A percentile compares a stretch with the other conserved stretches of the same genome.
Evolutionary conservation across 2,329 filamentous ascomycete species (phyloP).

Genomic region (Leptosphaerulina australis): DNA sequence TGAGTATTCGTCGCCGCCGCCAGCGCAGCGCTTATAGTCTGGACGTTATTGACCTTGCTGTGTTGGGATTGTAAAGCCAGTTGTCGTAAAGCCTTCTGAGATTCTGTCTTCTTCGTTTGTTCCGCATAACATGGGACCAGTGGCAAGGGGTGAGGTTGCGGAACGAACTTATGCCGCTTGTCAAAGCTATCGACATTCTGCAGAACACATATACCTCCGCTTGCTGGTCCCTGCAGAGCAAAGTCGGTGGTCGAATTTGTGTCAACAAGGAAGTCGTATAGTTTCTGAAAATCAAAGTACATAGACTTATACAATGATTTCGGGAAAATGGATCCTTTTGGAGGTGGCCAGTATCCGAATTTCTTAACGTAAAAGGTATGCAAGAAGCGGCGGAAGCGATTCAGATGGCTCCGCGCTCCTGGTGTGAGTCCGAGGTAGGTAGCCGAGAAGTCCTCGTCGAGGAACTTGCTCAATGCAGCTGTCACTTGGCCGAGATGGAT

Average conservation of each 20-base stretch:
- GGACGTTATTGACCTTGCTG: slow-evolving; percentile 56
- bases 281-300: slow-evolving; percentile 70
- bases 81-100: slow-evolving; percentile 44
- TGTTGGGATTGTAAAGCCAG: slow-evolving; percentile 46
- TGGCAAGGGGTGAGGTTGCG: slow-evolving; percentile 70
- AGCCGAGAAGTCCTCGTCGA: slow-evolving; percentile 73
- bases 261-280: slow-evolving; percentile 76
- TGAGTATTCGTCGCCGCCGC: slow-evolving; percentile 56
- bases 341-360: slow-evolving; percentile 75
- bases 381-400: slow-evolving; percentile 73
- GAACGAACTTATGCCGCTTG: slow-evolving; percentile 60
- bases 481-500: slow-evolving; percentile 64
- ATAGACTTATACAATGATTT: slow-evolving; percentile 66
- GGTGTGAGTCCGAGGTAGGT: slow-evolving; percentile 67
- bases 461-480: slow-evolving; percentile 67
- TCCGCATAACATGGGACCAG: slow-evolving; percentile 61
- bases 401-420: slow-evolving; percentile 69
- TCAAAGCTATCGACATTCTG: slow-evolving; percentile 74
- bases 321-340: slow-evolving; percentile 59
- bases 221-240: slow-evolving; percentile 60
- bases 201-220: slow-evolving; percentile 72
- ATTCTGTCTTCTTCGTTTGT: slow-evolving; percentile 32
- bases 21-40: slow-evolving; percentile 61
- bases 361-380: slow-evolving; percentile 69
- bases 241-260: slow-evolving; percentile 58